Conservation (phyloP, 2,329 filamentous ascomycete genomes). For the Aspergillus texensis region DNA sequence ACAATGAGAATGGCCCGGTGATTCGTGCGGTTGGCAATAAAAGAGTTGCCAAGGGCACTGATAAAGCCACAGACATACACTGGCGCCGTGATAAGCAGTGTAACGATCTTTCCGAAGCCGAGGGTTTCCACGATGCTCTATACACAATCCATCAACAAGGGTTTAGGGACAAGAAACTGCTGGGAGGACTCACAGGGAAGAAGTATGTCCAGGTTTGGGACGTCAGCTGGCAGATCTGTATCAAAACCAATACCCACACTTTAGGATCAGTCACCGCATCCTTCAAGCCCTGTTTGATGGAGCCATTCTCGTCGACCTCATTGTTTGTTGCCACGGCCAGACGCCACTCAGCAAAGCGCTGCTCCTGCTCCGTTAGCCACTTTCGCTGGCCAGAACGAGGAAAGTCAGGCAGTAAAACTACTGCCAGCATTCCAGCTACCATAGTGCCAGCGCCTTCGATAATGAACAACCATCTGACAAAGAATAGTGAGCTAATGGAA, state of each 20-base stretch:
- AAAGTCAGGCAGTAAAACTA: constrained; percentile 40
- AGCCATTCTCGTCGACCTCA: constrained; percentile 25
- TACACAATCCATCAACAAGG: neutral
- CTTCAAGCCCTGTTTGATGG: constrained; percentile 17
- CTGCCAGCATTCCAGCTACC: constrained; percentile 34
- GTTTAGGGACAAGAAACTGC: too few relatives aligned
- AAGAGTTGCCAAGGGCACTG: constrained; percentile 39
- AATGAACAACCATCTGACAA: constrained; percentile 38
- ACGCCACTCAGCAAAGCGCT: constrained; percentile 24
- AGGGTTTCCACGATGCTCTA: constrained; percentile 24
- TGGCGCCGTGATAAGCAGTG: constrained; percentile 23
- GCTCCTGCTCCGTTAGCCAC: constrained; percentile 24
- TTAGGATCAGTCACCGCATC: constrained; percentile 22
- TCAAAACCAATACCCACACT: constrained; percentile 19
- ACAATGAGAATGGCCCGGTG: constrained; percentile 18
- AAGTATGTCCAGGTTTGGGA: constrained; percentile 21
- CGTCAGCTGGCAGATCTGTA: constrained; percentile 23
- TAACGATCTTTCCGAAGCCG: constrained; percentile 21
- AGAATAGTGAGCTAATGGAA: neutral
- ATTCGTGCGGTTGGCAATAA: constrained; percentile 21
- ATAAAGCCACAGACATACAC: constrained; percentile 32
- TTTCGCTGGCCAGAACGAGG: constrained; percentile 20
- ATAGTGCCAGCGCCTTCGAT: constrained; percentile 43
- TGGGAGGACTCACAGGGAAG: constrained; percentile 12
- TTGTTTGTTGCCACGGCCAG: constrained; percentile 22